Conservation (phyloP, 805 yeast genomes). For the Metahyphopichia silvanorum region DNA sequence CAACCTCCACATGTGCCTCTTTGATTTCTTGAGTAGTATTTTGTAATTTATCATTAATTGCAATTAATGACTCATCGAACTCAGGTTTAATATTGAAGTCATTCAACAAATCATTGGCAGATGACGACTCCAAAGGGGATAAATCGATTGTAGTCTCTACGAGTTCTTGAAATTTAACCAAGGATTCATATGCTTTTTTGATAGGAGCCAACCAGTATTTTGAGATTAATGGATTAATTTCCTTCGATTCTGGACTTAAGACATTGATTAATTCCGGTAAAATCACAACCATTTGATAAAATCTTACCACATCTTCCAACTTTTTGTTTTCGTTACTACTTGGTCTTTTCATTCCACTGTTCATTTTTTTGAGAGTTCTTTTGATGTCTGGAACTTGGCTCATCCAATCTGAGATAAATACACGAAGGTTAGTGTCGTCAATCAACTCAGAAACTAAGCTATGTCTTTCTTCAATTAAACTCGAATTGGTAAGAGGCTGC, state of each 20-base stretch:
- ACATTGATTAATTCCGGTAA: conserved; percentile 66
- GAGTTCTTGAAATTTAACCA: conserved; percentile 72
- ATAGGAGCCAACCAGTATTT: conserved; percentile 60
- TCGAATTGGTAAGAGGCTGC: conserved; percentile 78
- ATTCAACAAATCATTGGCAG: conserved; percentile 39
- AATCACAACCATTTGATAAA: conserved; percentile 73
- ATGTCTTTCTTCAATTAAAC: conserved; percentile 65
- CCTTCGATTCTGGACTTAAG: conserved; percentile 31
- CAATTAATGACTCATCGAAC: conserved; percentile 73
- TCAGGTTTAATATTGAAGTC: conserved; percentile 87
- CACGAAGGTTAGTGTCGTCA: conserved; percentile 66
- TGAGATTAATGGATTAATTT: conserved; percentile 36
- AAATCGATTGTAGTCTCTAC: conserved; percentile 92
- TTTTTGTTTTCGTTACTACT: conserved; percentile 47
- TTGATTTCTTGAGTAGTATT: conserved; percentile 52
- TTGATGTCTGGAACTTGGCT: conserved; percentile 79
- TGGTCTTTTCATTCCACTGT: conserved; percentile 25
- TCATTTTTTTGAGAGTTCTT: conserved; percentile 67
- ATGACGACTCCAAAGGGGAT: conserved; percentile 64
- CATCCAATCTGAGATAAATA: conserved; percentile 63
- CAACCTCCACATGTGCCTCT: conserved; percentile 58
- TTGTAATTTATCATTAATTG: conserved; percentile 57
- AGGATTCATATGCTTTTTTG: conserved; percentile 42
- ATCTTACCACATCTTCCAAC: conserved; percentile 84
- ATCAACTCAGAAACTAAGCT: conserved; percentile 68